Conservation (phyloP, 2,329 filamentous ascomycete species). For the Diplocarpon rosae region DNA sequence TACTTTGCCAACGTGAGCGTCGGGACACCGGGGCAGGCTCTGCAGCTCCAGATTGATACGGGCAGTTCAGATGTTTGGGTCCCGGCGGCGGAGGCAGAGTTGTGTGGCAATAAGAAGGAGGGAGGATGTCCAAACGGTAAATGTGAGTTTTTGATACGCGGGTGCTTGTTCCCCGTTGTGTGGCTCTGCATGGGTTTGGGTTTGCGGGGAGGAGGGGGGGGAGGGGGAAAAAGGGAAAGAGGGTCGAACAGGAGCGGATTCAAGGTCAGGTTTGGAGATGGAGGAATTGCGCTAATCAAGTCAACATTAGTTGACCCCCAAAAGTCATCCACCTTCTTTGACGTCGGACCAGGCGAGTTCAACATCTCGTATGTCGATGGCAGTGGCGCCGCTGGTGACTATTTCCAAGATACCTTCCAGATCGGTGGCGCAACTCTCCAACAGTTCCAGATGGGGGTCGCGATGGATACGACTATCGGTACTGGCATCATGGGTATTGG, state of each 20-base stretch:
- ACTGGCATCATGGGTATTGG: constrained; percentile 50
- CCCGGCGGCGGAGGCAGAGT: constrained; percentile 26
- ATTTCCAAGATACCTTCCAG: constrained; percentile 44
- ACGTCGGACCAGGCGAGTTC: constrained; percentile 36
- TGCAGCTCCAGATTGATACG: constrained; percentile 48
- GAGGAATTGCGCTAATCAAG: neutral
- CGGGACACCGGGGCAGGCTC: constrained; percentile 45
- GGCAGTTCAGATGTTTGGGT: constrained; percentile 55
- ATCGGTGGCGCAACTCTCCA: constrained; percentile 40
- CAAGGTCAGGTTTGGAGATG: too few species aligned
- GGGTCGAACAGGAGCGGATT: too few species aligned
- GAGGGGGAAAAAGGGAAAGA: too few species aligned
- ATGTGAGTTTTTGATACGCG: constrained; percentile 31
- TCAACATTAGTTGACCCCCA: constrained; percentile 36
- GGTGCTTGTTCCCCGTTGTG: too few species aligned
- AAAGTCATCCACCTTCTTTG: constrained; percentile 38
- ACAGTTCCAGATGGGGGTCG: constrained; percentile 45
- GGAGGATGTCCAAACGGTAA: constrained; percentile 35
- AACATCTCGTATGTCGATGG: constrained; percentile 51
- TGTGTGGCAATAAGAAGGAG: constrained; percentile 23
- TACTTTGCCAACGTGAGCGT: constrained; percentile 39
- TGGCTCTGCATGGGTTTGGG: too few species aligned
- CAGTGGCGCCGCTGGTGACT: constrained; percentile 43
- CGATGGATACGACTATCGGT: constrained; percentile 35
- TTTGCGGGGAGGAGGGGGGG: too few species aligned